Conservation (phyloP, 371 early-diverging fungal species). For the Rhizopus microsporus region DNA sequence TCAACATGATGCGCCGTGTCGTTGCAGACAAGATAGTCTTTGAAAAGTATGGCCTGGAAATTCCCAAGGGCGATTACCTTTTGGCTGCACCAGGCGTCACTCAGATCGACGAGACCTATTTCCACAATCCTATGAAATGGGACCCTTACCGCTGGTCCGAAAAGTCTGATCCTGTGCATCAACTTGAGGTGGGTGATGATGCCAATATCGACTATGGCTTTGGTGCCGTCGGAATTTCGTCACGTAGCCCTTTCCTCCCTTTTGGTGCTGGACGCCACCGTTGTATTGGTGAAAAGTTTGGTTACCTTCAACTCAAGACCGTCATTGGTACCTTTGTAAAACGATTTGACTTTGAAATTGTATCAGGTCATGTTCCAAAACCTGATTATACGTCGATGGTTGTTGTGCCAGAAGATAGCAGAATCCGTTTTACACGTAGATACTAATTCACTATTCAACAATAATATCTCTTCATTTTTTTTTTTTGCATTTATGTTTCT, state of each 20-base stretch:
- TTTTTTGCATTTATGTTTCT: too few relatives aligned
- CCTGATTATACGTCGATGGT: slow-evolving; percentile 90
- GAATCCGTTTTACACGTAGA: slow-evolving; percentile 17
- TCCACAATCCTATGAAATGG: slow-evolving; percentile 76
- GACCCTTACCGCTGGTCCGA: slow-evolving; percentile 83
- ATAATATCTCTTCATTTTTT: not conserved
- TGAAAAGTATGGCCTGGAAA: slow-evolving; percentile 73
- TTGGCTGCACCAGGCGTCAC: slow-evolving; percentile 85
- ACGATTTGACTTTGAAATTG: slow-evolving; percentile 65
- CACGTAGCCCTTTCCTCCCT: slow-evolving; percentile 84
- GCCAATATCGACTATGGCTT: slow-evolving; percentile 84
- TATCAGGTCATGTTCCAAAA: slow-evolving; percentile 68
- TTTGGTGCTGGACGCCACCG: slow-evolving; percentile 98
- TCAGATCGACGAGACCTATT: slow-evolving; percentile 76
- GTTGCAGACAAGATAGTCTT: slow-evolving; percentile 63
- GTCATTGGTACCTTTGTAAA: slow-evolving; percentile 80
- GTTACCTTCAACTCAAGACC: slow-evolving; percentile 93
- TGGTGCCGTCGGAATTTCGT: slow-evolving; percentile 76
- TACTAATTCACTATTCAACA: slow-evolving; percentile 1
- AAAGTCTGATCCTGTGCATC: slow-evolving; percentile 46
- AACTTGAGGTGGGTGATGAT: slow-evolving; percentile 59
- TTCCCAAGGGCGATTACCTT: slow-evolving; percentile 89
- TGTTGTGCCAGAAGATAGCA: slow-evolving; percentile 71
- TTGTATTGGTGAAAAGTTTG: slow-evolving; percentile 97
- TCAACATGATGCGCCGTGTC: slow-evolving; percentile 93